phyloP scores from a whole-genome alignment of 148 eudicot genomes.

The Vaccinium vitisidaea region DNA sequence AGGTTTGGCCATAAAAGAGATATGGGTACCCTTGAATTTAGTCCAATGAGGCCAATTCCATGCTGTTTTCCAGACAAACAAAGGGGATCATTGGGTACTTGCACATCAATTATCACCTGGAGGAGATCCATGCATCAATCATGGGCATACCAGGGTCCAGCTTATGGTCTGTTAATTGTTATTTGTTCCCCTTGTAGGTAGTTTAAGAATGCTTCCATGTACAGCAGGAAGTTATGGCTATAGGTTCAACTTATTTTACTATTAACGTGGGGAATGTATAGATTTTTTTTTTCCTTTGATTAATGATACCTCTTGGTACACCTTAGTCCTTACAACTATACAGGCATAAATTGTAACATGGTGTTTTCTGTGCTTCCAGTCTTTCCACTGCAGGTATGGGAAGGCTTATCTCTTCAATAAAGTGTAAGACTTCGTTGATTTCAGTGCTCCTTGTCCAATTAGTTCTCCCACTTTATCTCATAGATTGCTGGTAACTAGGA shows the following conservation, averaged over 20 bases:
- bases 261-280: not conserved
- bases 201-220: not conserved
- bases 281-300: not conserved
- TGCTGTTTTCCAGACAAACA: not conserved
- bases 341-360: not conserved
- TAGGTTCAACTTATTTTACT: not conserved
- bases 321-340: not conserved
- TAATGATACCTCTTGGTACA: not conserved
- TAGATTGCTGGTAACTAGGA: not conserved
- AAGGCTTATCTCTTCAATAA: slow-evolving; percentile 80
- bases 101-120: not conserved
- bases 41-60: not conserved
- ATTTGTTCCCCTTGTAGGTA: not conserved
- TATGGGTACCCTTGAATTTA: not conserved
- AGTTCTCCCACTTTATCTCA: not conserved
- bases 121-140: not conserved
- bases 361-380: slow-evolving; percentile 45
- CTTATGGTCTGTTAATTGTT: not conserved
- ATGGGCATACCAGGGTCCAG: not conserved
- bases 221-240: not conserved
- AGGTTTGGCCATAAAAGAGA: not conserved
- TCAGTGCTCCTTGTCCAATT: not conserved
- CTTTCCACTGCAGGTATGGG: slow-evolving; percentile 71
- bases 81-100: not conserved
- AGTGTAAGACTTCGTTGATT: slow-evolving; percentile 53